These are phyloP conservation scores for Colletotrichum euphorbiae DNA, from an alignment of 2,329 filamentous ascomycete species.

Conservation along the genomic window DNA sequence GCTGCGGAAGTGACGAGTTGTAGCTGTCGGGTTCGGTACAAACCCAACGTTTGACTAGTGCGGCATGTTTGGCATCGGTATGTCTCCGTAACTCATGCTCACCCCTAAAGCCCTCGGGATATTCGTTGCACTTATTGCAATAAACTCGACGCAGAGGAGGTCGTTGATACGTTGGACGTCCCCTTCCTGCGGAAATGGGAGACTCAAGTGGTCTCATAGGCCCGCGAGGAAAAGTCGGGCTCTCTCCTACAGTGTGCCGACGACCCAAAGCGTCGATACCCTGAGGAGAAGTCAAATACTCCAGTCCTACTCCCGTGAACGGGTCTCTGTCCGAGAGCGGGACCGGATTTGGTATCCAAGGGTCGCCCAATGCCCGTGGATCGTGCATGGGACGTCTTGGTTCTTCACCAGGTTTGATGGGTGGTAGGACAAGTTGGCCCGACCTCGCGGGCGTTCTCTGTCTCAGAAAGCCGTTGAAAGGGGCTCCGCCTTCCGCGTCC, in stretches of 20 bases:
- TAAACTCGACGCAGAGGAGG: conserved; percentile 77
- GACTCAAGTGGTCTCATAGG: conserved; percentile 56
- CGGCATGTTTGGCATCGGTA: conserved; percentile 67
- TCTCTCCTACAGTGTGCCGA: conserved; percentile 61
- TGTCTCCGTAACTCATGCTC: conserved; percentile 87
- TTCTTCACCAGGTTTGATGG: conserved; percentile 49
- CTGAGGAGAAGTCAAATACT: conserved; percentile 49
- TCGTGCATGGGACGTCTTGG: conserved; percentile 53
- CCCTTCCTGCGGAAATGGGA: conserved; percentile 54
- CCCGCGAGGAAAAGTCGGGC: conserved; percentile 54
- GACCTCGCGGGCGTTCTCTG: conserved; percentile 40
- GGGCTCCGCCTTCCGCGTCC: conserved; percentile 50
- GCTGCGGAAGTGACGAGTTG: conserved; percentile 55
- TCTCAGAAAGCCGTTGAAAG: conserved; percentile 35
- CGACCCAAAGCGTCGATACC: conserved; percentile 48
- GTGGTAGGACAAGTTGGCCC: conserved; percentile 48
- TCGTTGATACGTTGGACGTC: conserved; percentile 61
- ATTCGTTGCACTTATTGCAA: conserved; percentile 82
- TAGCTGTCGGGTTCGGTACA: conserved; percentile 62
- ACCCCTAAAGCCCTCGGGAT: conserved; percentile 88
- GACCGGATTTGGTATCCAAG: conserved; percentile 48
- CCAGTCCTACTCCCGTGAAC: conserved; percentile 45
- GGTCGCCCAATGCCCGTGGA: conserved; percentile 52
- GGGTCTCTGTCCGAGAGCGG: conserved; percentile 45
- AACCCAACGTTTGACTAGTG: conserved; percentile 66